Evolutionary conservation across 805 yeast genomes (phyloP).

Genomic region (Candida ficus): DNA sequence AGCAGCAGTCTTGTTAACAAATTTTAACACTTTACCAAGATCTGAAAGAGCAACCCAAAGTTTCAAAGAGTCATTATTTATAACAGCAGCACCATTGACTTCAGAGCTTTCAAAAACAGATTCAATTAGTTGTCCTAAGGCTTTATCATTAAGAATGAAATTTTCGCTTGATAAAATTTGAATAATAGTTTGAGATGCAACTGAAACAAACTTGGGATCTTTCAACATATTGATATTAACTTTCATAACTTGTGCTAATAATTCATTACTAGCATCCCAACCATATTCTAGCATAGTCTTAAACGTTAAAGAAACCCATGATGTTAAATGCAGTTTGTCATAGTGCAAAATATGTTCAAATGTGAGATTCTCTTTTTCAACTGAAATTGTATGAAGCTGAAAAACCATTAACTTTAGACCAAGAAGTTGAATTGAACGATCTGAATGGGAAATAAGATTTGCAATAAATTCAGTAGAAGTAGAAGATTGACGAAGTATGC

Average conservation of each 20-base stretch:
- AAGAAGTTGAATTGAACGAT: constrained; percentile 3
- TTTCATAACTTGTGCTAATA: constrained; percentile 23
- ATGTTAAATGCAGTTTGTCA: constrained; percentile 6
- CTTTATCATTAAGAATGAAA: constrained; percentile 28
- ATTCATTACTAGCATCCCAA: constrained; percentile 13
- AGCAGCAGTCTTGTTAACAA: constrained; percentile 25
- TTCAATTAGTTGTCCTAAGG: constrained; percentile 41
- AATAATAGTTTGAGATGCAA: constrained; percentile 22
- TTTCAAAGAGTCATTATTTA: constrained; percentile 41
- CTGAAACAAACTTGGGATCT: constrained; percentile 15
- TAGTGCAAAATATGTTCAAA: constrained; percentile 11
- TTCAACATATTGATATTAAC: constrained; percentile 31
- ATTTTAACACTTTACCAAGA: constrained; percentile 31
- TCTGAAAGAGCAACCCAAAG: constrained; percentile 48
- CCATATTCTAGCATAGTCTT: constrained; percentile 17
- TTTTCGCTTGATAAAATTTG: constrained; percentile 15
- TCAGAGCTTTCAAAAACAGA: constrained; percentile 50
- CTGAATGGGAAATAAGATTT: constrained; percentile 5
- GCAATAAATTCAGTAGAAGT: constrained; percentile 25
- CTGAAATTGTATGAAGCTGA: constrained; percentile 14
- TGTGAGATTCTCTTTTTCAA: constrained; percentile 1
- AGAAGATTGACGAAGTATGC: constrained; percentile 21
- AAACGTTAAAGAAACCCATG: constrained; percentile 19
- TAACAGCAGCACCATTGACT: constrained; percentile 51
- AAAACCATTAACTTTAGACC: constrained; percentile 29